Conservation (phyloP, 202 grass and related monocot species). For the Zizania palustris region DNA sequence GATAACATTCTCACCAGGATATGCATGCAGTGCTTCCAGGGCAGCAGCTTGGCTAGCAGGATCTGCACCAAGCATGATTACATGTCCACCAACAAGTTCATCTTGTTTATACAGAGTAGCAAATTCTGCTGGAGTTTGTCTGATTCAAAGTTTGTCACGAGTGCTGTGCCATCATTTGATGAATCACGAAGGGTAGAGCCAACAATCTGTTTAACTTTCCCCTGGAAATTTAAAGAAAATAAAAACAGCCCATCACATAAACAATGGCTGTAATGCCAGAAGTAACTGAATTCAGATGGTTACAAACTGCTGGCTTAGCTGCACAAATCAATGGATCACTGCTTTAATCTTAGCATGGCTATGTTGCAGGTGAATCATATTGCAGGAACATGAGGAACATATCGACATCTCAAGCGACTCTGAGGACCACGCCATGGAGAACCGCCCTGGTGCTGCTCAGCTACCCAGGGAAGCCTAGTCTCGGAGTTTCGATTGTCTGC, state of each 20-base stretch:
- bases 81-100: constrained; percentile 70
- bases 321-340: neutral
- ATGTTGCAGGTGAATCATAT: neutral
- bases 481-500: too few relatives aligned
- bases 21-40: constrained; percentile 71
- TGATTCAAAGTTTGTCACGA: constrained; percentile 92
- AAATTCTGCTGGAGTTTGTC: constrained; percentile 74
- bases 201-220: constrained; percentile 98
- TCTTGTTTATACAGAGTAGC: constrained; percentile 72
- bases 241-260: constrained; percentile 15
- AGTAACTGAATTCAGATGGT: constrained; percentile 3
- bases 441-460: too few relatives aligned
- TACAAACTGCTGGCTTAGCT: neutral
- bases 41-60: constrained; percentile 61
- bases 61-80: constrained; percentile 92
- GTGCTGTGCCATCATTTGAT: constrained; percentile 34
- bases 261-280: neutral
- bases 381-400: neutral
- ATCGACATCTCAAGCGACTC: too few relatives aligned
- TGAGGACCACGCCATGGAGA: too few relatives aligned
- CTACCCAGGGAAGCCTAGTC: too few relatives aligned
- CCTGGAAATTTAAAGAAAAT: constrained; percentile 37
- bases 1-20: constrained; percentile 65
- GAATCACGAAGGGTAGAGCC: constrained; percentile 84
- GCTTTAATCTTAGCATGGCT: neutral